Evolutionary conservation across 768 basidiomycete species (phyloP).

Genomic region (Mrakia hoshinonis): DNA sequence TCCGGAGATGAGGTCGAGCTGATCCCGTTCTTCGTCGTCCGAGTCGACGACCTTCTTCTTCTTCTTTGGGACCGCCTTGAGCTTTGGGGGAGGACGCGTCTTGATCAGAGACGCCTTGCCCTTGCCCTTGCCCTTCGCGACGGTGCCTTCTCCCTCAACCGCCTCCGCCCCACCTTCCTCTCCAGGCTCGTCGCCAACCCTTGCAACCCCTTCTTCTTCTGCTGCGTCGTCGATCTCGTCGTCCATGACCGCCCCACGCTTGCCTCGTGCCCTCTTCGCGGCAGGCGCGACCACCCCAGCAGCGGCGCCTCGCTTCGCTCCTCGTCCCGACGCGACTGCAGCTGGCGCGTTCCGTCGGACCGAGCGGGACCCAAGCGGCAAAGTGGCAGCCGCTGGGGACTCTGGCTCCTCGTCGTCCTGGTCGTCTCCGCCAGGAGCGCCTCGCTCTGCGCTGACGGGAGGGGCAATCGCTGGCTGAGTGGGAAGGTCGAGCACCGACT

Average conservation of each 20-base stretch:
- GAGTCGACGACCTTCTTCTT: background rate
- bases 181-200: background rate
- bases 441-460: constrained; percentile 1
- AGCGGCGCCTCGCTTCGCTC: background rate
- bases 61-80: background rate
- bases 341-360: background rate
- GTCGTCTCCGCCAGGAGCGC: no score
- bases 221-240: background rate
- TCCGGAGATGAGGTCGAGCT: background rate
- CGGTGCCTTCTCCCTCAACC: background rate
- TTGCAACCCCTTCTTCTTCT: background rate
- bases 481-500: background rate
- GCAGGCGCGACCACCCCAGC: background rate
- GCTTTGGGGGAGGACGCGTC: background rate
- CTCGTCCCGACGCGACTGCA: background rate
- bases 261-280: background rate
- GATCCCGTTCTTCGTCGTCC: background rate
- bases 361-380: background rate
- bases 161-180: background rate
- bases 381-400: background rate
- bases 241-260: background rate
- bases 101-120: background rate
- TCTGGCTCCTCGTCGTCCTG: background rate
- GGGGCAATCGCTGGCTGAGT: background rate
- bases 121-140: background rate